Evolutionary conservation across 257 asterid genomes (phyloP), one percentile per base, ranked within the genome.

Genomic region (Primulina tabacum): DNA sequence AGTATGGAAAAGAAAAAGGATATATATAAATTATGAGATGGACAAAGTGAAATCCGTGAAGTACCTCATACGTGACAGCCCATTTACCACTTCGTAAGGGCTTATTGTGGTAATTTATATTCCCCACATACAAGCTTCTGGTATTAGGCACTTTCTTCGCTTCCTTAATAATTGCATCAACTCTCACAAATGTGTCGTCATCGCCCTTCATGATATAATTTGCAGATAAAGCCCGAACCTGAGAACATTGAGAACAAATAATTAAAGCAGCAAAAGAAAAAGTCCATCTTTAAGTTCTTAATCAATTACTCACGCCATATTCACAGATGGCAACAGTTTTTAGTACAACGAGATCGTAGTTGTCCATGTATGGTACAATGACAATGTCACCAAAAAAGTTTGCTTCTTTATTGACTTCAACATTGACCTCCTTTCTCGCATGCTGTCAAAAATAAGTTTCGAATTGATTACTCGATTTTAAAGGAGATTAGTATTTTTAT

Each of bases 261-360:
- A 50, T 62, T 29, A 38, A 24, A 34, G 56, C 60, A 56, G n/a
- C 28, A 30, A 66, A 35, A 60, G 21, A 20, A 60, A 76, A 60
- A 16, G 56, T 43, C 30, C 68, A 70, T 38, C 30, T 70, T 5
- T 74, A 34, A 70, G 28, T 64, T 69, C 18, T 62, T 38, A 64
- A 64, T 65, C 21, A 67, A 69, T 53, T 52, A 68, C 95, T 76
- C 80, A 93, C 98, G 87, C 96, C 98, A 65, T 85, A 93, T 63
- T 93, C 98, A 61, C 93, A 90, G 60, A 93, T 90, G 77, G 98
- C 95, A 67, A 90, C 87, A 5, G 98, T 93, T 84, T 93, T 93
- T 72, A 93, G 79, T 43, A 93, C 98, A 68, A 93, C 97, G 35
- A 93, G 97, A 72, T 93, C 98, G 71, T 93, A 93, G 69, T 85